A percentile compares a stretch with the other conserved stretches of the same genome.
These are phyloP conservation scores for Aspergillus unguis DNA, from an alignment of 2,329 filamentous ascomycete species.

Conservation along the genomic window DNA sequence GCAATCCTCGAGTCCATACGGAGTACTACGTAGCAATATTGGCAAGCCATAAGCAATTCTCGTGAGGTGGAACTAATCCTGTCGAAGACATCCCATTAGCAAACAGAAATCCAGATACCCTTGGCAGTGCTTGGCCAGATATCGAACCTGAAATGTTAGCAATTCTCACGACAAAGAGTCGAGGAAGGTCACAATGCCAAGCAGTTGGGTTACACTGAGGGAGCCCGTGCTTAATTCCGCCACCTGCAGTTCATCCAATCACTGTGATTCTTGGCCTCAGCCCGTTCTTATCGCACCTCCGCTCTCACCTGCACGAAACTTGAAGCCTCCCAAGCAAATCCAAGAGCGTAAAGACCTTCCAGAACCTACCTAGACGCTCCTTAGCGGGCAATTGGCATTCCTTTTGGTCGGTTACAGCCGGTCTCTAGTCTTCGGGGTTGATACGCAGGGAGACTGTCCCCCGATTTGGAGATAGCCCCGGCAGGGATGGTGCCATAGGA, in stretches of 20 bases:
- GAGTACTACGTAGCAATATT: slow-evolving; percentile 4
- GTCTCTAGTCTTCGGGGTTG: neutral
- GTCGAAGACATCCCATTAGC: neutral
- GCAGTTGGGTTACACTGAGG: slow-evolving; percentile 5
- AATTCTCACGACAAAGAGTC: neutral
- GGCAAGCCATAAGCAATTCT: neutral
- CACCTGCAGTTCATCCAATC: neutral
- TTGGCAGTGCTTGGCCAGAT: neutral
- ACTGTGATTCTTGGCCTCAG: neutral
- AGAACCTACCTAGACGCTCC: slow-evolving; percentile 1
- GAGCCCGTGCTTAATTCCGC: slow-evolving; percentile 6
- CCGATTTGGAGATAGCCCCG: slow-evolving; percentile 3
- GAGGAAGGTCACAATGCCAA: slow-evolving; percentile 1
- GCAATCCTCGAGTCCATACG: neutral
- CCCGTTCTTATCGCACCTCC: neutral
- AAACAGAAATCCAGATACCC: neutral
- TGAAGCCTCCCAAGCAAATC: slow-evolving; percentile 2
- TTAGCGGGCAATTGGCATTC: neutral
- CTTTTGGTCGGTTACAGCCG: slow-evolving; percentile 8
- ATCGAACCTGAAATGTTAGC: neutral
- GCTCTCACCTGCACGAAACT: neutral
- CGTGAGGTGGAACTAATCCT: neutral
- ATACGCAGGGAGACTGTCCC: neutral
- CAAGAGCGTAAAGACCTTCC: slow-evolving; percentile 6
- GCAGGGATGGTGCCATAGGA: slow-evolving; percentile 6